phyloP scores from a whole-genome alignment of 2,329 filamentous ascomycete species.

The Dothidotthia symphoricarpi region DNA sequence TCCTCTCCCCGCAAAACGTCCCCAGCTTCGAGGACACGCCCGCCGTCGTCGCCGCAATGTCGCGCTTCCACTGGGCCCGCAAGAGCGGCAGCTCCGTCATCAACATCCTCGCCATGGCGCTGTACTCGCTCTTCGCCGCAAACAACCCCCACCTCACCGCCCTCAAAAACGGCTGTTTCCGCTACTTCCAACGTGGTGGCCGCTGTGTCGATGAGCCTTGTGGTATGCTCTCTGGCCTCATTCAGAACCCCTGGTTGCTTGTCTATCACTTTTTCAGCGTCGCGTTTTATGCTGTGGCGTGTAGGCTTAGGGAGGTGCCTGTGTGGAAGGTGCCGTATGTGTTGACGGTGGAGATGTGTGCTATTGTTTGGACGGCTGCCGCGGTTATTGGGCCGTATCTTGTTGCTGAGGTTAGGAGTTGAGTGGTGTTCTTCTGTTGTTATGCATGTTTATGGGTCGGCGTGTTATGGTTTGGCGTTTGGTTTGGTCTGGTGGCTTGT shows the following conservation, averaged over 20 bases:
- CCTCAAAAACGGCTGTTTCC: conserved; percentile 87
- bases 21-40: conserved; percentile 66
- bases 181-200: conserved; percentile 77
- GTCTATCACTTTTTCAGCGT: conserved; percentile 95
- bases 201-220: conserved; percentile 75
- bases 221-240: conserved; percentile 77
- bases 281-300: conserved; percentile 82
- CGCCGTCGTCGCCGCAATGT: conserved; percentile 67
- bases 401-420: conserved; percentile 60
- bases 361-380: conserved; percentile 77
- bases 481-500: conserved; percentile 3
- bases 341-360: conserved; percentile 62
- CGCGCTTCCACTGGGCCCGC: conserved; percentile 79
- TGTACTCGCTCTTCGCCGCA: conserved; percentile 89
- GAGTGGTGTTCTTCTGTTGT: background rate
- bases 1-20: conserved; percentile 69
- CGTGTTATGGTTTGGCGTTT: background rate
- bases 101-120: conserved; percentile 94
- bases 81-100: conserved; percentile 83
- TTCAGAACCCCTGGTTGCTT: conserved; percentile 72
- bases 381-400: conserved; percentile 82
- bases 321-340: conserved; percentile 46
- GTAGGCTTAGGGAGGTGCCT: conserved; percentile 53
- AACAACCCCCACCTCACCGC: conserved; percentile 62
- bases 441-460: background rate